Conservation (phyloP, 345 rosid species). For the Eucalyptus rudis region DNA sequence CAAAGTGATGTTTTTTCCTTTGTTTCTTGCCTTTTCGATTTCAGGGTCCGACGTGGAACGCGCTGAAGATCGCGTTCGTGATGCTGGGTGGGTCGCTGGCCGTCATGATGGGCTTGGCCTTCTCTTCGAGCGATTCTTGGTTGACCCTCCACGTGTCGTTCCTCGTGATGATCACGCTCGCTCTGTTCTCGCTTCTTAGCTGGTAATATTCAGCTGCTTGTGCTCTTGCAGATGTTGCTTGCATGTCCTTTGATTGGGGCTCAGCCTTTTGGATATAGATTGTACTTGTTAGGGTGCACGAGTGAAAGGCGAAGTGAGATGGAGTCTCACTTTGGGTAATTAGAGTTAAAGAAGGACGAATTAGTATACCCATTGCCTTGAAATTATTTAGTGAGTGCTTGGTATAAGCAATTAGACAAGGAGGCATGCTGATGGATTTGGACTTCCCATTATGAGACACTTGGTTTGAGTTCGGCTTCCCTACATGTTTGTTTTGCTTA, state of each 20-base stretch:
- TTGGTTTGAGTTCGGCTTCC: background rate
- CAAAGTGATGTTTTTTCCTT: background rate
- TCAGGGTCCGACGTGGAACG: conserved; percentile 85
- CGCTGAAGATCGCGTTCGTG: conserved; percentile 60
- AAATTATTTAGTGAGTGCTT: background rate
- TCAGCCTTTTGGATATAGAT: background rate
- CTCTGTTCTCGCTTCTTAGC: conserved; percentile 75
- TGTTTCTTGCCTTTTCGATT: background rate
- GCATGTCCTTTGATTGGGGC: background rate
- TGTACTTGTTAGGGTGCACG: background rate
- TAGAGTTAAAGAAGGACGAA: background rate
- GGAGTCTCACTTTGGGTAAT: background rate
- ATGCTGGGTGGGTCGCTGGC: conserved; percentile 60
- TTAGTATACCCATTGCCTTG: background rate
- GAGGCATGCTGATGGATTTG: background rate
- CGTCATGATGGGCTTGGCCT: conserved; percentile 70
- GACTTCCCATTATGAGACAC: background rate
- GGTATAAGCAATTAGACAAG: background rate
- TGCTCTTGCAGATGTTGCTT: background rate
- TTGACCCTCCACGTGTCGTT: conserved; percentile 65
- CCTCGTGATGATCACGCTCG: conserved; percentile 50
- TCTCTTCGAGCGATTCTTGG: conserved; percentile 60
- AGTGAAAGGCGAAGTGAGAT: background rate
- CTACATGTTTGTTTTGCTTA: accelerated
- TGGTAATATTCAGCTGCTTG: conserved; percentile 24